Evolutionary conservation across 768 basidiomycete genomes (phyloP).

Genomic region (Strobilomyces dryophilus): DNA sequence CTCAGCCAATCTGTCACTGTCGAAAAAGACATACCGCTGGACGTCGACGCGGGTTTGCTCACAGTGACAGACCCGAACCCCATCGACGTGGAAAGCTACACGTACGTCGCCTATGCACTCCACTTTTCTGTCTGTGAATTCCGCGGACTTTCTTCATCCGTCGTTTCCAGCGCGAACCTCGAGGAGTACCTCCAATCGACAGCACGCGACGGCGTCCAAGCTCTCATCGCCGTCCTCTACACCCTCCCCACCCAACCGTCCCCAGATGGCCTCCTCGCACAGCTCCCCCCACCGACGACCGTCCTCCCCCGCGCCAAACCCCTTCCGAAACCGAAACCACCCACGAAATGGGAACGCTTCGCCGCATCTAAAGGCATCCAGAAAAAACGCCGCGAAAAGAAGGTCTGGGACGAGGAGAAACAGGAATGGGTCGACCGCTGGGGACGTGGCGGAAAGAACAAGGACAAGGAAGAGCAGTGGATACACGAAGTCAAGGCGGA

Average conservation of each 20-base stretch:
- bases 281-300: constrained; percentile 74
- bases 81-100: constrained; percentile 80
- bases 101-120: constrained; percentile 41
- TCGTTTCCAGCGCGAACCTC: constrained; percentile 55
- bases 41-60: constrained; percentile 78
- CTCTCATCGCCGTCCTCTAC: constrained; percentile 77
- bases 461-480: constrained; percentile 83
- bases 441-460: constrained; percentile 90
- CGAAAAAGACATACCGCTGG: constrained; percentile 76
- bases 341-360: constrained; percentile 96
- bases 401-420: constrained; percentile 90
- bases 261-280: constrained; percentile 76
- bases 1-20: constrained; percentile 64
- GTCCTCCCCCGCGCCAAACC: constrained; percentile 87
- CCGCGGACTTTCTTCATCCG: neutral
- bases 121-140: no score
- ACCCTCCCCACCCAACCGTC: constrained; percentile 73
- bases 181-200: constrained; percentile 78
- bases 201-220: constrained; percentile 79
- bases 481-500: constrained; percentile 84
- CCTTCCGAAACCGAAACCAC: constrained; percentile 86
- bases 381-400: constrained; percentile 71
- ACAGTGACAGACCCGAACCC: constrained; percentile 86
- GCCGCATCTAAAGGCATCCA: constrained; percentile 93
- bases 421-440: constrained; percentile 91